A percentile compares a stretch with the other conserved stretches of the same genome.
Evolutionary conservation across 2,329 filamentous ascomycete species (phyloP).

Genomic region (Biscogniauxia mediterranea): DNA sequence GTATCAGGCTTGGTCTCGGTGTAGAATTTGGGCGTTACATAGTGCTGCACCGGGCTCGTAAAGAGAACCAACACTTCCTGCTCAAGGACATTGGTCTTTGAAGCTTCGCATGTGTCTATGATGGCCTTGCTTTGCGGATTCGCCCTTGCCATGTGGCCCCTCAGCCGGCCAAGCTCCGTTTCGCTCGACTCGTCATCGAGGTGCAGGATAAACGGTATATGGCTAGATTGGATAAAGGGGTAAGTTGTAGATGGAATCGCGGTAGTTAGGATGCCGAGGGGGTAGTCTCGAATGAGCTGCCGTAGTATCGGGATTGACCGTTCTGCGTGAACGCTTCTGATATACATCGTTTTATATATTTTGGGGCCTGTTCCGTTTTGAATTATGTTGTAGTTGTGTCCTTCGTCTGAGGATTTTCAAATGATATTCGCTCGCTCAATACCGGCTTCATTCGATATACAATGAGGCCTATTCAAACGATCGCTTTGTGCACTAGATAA

Average conservation of each 20-base stretch:
- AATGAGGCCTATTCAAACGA: no score
- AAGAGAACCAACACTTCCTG: constrained; percentile 64
- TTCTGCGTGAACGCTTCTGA: no score
- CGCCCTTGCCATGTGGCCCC: constrained; percentile 60
- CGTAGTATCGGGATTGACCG: no score
- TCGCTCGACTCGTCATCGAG: constrained; percentile 40
- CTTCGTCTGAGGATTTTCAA: no score
- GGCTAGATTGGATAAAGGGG: constrained; percentile 55
- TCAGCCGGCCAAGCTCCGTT: constrained; percentile 45
- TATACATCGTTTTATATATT: no score
- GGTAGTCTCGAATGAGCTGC: constrained; percentile 54
- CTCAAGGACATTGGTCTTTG: constrained; percentile 33
- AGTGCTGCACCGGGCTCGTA: constrained; percentile 57
- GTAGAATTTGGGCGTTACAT: constrained; percentile 69
- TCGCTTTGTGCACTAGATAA: no score
- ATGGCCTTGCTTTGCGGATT: constrained; percentile 65
- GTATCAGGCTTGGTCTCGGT: constrained; percentile 60
- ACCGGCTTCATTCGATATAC: no score
- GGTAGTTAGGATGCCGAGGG: constrained; percentile 62
- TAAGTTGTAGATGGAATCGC: constrained; percentile 50
- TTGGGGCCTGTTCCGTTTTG: no score
- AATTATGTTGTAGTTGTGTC: no score
- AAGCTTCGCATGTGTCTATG: constrained; percentile 42
- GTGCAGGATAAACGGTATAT: constrained; percentile 61
- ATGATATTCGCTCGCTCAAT: no score